Percentiles rank a stretch among this genome's conserved stretches.
Conservation (phyloP, 495 filamentous ascomycete genomes). For the Schizothecium vesticola region DNA sequence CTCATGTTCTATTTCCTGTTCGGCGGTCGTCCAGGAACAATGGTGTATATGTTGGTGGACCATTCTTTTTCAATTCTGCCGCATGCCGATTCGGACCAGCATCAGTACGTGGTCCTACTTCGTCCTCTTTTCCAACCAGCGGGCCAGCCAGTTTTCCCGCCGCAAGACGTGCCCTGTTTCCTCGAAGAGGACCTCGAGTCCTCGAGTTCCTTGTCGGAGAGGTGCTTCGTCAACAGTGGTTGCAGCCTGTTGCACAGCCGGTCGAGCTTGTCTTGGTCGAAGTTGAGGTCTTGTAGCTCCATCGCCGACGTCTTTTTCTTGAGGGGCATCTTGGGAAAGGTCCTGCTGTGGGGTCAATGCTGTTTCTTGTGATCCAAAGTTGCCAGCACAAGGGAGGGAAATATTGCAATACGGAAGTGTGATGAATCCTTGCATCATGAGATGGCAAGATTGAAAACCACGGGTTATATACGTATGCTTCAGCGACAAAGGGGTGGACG, state of each 20-base stretch:
- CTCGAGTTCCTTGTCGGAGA: conserved; percentile 1
- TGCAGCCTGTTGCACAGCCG: conserved; percentile 6
- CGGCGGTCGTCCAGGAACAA: neutral
- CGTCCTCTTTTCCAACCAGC: neutral
- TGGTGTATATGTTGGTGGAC: too few relatives aligned
- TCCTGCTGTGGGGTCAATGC: too few relatives aligned
- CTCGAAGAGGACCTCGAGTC: neutral
- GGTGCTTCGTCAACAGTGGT: conserved; percentile 4
- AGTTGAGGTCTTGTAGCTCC: neutral
- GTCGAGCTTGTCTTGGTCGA: conserved; percentile 3
- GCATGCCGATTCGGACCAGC: too few relatives aligned
- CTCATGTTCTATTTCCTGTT: neutral
- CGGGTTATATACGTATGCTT: neutral
- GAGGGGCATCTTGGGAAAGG: neutral
- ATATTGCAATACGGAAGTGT: neutral
- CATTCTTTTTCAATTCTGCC: too few relatives aligned
- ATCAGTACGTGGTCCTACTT: neutral
- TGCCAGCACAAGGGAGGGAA: neutral
- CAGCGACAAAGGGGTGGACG: neutral
- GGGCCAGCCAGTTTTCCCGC: neutral
- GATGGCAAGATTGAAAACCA: neutral
- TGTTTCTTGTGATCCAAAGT: neutral
- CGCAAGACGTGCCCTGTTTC: neutral
- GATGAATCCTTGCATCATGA: neutral
- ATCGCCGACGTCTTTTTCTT: neutral